A percentile compares a stretch with the other conserved stretches of the same genome.
Evolutionary conservation across 2,329 filamentous ascomycete species (phyloP).

Genomic region (Cordyceps fumosorosea): DNA sequence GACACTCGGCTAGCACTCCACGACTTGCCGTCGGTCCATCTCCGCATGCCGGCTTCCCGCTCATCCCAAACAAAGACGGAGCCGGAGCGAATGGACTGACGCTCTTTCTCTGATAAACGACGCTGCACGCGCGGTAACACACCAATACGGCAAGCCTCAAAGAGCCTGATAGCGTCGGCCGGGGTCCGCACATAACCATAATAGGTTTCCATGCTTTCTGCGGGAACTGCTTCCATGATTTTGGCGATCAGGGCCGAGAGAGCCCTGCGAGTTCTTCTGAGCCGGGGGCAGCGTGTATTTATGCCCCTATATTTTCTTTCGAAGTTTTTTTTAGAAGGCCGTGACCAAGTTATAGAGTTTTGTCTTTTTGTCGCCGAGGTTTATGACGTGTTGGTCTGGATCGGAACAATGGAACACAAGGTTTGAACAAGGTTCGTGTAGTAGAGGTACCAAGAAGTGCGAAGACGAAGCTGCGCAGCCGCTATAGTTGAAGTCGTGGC

Average conservation of each 20-base stretch:
- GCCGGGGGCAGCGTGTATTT: no score
- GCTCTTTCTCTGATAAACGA: constrained; percentile 90
- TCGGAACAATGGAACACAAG: no score
- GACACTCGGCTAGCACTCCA: constrained; percentile 98
- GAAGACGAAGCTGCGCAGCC: no score
- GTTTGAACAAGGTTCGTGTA: no score
- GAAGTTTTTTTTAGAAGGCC: no score
- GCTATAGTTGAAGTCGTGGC: no score
- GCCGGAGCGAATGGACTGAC: constrained; percentile 90
- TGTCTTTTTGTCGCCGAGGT: no score
- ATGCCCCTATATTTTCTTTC: no score
- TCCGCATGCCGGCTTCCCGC: constrained; percentile 92
- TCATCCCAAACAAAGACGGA: constrained; percentile 99
- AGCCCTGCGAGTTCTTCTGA: background rate
- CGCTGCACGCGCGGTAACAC: constrained; percentile 87
- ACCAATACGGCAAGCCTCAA: constrained; percentile 89
- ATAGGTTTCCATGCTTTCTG: constrained; percentile 82
- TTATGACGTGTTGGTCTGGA: no score
- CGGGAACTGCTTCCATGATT: constrained; percentile 15
- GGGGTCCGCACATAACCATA: constrained; percentile 93
- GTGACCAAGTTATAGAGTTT: no score
- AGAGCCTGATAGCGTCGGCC: constrained; percentile 94
- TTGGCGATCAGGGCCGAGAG: constrained; percentile 8
- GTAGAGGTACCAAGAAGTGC: no score
- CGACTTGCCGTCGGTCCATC: constrained; percentile 98